Evolutionary conservation across 768 basidiomycete genomes (phyloP).

Genomic region (Russula foetens): DNA sequence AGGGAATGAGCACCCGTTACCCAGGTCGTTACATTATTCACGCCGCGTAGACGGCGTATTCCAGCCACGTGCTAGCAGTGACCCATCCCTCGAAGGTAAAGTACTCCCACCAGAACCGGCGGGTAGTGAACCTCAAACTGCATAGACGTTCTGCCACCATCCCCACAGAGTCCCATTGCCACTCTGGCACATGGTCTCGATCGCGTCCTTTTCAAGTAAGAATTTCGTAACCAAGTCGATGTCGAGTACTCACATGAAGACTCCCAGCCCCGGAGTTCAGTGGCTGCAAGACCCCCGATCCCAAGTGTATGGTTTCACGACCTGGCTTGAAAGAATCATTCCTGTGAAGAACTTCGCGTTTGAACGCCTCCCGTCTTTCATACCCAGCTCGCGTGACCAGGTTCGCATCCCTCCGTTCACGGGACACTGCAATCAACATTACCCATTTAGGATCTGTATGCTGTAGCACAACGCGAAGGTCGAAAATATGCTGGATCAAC

Average conservation of each 20-base stretch:
- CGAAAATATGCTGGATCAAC: conserved; percentile 79
- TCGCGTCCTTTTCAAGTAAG: conserved; percentile 70
- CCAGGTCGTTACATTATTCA: conserved; percentile 1
- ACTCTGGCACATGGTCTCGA: conserved; percentile 57
- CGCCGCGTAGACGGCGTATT: conserved; percentile 22
- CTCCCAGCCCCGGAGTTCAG: conserved; percentile 71
- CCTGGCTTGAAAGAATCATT: conserved; percentile 65
- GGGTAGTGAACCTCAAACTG: background rate
- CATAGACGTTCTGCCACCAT: conserved; percentile 38
- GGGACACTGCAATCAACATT: background rate
- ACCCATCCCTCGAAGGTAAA: conserved; percentile 17
- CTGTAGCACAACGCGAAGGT: conserved; percentile 49
- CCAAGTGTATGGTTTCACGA: conserved; percentile 76
- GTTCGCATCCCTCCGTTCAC: conserved; percentile 31
- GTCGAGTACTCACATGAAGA: background rate
- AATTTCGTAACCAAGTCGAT: background rate
- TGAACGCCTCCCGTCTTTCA: conserved; percentile 62
- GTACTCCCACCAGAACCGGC: background rate
- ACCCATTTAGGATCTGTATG: conserved; percentile 49
- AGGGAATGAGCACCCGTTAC: background rate
- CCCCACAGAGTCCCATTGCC: conserved; percentile 48
- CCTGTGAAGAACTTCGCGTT: conserved; percentile 79
- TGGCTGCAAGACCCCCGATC: conserved; percentile 85
- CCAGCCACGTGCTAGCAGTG: conserved; percentile 1
- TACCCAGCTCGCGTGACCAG: conserved; percentile 69